These are phyloP conservation scores for Penstemon newberryi DNA, from an alignment of 257 asterid genomes.

Conservation along the genomic window DNA sequence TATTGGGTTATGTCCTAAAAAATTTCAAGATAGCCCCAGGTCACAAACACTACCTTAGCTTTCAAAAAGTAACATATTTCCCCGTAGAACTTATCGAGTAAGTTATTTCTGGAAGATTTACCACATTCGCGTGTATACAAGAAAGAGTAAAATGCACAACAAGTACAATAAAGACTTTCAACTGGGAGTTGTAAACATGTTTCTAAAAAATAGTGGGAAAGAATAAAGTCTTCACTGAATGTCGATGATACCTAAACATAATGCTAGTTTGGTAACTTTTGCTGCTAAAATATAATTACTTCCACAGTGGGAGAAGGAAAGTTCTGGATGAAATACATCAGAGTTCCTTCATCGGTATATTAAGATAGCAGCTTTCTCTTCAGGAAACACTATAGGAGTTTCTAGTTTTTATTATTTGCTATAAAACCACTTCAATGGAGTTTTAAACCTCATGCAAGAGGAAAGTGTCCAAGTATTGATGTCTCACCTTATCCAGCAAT, in stretches of 20 bases:
- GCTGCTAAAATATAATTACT: neutral
- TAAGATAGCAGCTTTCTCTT: conserved; percentile 11
- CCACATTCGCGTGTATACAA: neutral
- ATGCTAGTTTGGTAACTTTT: conserved; percentile 9
- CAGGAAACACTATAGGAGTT: neutral
- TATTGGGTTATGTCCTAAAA: too few species aligned
- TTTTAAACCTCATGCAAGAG: conserved; percentile 26
- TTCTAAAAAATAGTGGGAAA: conserved; percentile 9
- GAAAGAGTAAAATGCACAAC: neutral
- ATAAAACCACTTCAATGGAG: conserved; percentile 7
- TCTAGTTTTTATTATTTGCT: neutral
- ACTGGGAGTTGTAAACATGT: neutral
- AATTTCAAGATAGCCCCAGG: neutral
- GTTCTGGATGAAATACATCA: neutral
- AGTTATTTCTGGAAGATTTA: conserved; percentile 7
- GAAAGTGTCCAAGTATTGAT: conserved; percentile 18
- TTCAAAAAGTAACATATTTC: neutral
- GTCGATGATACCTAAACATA: neutral
- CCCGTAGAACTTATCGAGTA: neutral
- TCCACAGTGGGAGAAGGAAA: neutral
- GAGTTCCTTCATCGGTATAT: neutral
- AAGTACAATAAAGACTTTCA: neutral
- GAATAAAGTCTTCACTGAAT: neutral
- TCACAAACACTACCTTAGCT: neutral
- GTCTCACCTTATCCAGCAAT: conserved; percentile 91